Percentiles rank a stretch among this genome's conserved stretches.
These are phyloP conservation scores for Trichoderma gracile DNA, from an alignment of 2,329 filamentous ascomycete genomes.

Conservation along the genomic window DNA sequence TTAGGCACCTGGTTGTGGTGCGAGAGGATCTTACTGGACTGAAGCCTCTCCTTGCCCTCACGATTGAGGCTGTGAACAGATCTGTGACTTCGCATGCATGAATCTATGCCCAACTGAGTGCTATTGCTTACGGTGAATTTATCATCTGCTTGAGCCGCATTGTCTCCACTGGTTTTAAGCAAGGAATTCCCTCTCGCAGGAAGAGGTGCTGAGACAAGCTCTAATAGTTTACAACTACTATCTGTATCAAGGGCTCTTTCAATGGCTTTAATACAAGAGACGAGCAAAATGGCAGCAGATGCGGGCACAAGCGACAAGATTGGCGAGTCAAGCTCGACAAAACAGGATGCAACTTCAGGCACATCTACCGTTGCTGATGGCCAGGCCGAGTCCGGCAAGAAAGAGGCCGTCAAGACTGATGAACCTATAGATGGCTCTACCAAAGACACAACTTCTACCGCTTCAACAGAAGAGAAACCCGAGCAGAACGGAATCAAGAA, in stretches of 20 bases:
- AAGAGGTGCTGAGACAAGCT: not conserved
- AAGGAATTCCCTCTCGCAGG: not conserved
- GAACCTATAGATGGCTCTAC: not conserved
- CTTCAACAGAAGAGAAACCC: not conserved
- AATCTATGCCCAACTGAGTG: slow-evolving; percentile 1
- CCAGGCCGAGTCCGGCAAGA: not conserved
- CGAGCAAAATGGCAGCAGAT: slow-evolving; percentile 11
- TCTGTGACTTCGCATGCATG: not conserved
- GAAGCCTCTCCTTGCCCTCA: not conserved
- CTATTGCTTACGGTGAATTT: not conserved
- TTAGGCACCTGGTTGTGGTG: not conserved
- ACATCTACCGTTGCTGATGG: not conserved
- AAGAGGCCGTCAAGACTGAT: not conserved
- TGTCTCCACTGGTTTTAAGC: not conserved
- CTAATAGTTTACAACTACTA: not conserved
- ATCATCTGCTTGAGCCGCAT: not conserved
- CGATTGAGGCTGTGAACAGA: not conserved
- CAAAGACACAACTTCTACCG: not conserved
- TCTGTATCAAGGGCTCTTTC: not conserved
- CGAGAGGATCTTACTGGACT: slow-evolving; percentile 1
- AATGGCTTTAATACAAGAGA: too few species aligned
- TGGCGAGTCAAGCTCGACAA: not conserved
- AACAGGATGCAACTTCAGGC: not conserved
- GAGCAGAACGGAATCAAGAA: not conserved
- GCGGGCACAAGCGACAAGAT: not conserved